Evolutionary conservation across 257 asterid genomes (phyloP).

Genomic region (Solanum piurae): DNA sequence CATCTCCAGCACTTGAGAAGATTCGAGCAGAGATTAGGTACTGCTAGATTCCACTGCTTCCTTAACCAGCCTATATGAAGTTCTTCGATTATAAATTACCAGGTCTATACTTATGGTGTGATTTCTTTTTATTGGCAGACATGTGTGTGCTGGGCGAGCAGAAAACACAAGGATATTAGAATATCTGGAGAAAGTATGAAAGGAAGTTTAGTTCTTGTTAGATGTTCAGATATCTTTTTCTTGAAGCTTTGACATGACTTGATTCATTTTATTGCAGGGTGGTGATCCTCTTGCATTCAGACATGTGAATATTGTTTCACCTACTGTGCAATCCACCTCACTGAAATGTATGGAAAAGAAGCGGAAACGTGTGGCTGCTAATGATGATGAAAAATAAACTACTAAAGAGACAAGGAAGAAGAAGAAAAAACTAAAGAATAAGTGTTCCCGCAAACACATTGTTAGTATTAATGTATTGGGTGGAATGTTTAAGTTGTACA

Average conservation of each 20-base stretch:
- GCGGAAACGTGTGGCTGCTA: background rate
- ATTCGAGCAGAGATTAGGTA: background rate
- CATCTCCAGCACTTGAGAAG: background rate
- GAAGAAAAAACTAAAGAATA: background rate
- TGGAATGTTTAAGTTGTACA: background rate
- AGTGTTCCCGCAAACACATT: background rate
- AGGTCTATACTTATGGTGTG: background rate
- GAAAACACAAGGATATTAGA: background rate
- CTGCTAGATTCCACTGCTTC: background rate
- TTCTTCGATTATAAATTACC: background rate
- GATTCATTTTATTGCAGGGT: background rate
- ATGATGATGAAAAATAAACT: background rate
- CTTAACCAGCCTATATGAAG: background rate
- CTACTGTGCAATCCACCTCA: background rate
- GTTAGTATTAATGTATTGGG: background rate
- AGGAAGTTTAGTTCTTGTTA: background rate
- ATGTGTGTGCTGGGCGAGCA: background rate
- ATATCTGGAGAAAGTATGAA: background rate
- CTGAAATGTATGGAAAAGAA: background rate
- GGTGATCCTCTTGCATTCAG: background rate
- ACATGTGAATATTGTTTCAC: background rate
- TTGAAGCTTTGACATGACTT: background rate
- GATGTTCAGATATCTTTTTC: background rate
- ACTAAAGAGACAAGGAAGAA: background rate
- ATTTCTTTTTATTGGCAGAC: background rate